Conservation (phyloP, 75 land plant genomes). For the Cunninghamia lanceolata region DNA sequence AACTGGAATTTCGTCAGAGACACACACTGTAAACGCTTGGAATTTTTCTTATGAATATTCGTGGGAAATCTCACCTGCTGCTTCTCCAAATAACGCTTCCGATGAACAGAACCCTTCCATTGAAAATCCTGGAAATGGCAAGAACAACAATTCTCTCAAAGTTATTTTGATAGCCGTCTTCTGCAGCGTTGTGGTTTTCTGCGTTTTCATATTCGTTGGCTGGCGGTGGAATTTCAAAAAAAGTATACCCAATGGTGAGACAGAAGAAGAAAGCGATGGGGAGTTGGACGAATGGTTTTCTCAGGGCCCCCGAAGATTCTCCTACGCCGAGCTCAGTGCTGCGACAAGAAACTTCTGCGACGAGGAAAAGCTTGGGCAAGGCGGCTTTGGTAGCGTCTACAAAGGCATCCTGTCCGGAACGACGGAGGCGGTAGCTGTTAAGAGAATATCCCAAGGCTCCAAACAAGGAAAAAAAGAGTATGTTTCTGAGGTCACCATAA, state of each 20-base stretch:
- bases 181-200: too few relatives aligned
- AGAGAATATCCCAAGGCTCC: background rate
- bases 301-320: background rate
- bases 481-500: too few relatives aligned
- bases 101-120: too few relatives aligned
- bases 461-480: background rate
- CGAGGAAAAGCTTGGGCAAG: background rate
- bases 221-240: constrained; percentile 14
- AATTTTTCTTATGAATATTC: background rate
- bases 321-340: background rate
- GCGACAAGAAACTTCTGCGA: constrained; percentile 10
- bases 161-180: too few relatives aligned
- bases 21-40: background rate
- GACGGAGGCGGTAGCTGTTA: constrained; percentile 4
- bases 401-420: background rate
- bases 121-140: too few relatives aligned
- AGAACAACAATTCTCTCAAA: too few relatives aligned
- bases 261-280: background rate
- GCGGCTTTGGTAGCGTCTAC: constrained; percentile 11
- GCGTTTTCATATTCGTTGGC: background rate
- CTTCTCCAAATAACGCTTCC: background rate
- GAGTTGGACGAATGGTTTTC: constrained; percentile 17
- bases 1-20: background rate
- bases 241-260: background rate
- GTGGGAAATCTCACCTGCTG: background rate